These are phyloP conservation scores for Plantago rigida DNA, from an alignment of 305 asterid genomes.

Conservation along the genomic window DNA sequence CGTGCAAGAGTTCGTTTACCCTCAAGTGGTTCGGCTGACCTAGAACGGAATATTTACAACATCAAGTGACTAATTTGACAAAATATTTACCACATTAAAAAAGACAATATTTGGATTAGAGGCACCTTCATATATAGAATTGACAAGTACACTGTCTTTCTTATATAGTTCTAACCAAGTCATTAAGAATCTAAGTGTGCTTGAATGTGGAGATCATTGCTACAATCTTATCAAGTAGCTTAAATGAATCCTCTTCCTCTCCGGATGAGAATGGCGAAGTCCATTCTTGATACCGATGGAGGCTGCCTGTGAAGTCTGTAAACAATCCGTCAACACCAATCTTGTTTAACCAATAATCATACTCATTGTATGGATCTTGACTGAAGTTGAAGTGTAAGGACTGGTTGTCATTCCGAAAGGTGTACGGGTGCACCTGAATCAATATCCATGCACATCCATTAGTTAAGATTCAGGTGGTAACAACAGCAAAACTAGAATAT, in stretches of 20 bases:
- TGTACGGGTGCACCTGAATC: conserved; percentile 81
- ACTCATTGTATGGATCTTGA: conserved; percentile 72
- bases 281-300: conserved; percentile 78
- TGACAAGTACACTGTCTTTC: too few relatives aligned
- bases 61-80: too few relatives aligned
- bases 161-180: too few relatives aligned
- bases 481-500: too few relatives aligned
- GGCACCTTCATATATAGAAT: too few relatives aligned
- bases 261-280: conserved; percentile 39
- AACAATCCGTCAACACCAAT: conserved; percentile 79
- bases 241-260: conserved; percentile 36
- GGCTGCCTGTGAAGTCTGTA: conserved; percentile 83
- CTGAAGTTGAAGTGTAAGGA: conserved; percentile 78
- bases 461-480: too few relatives aligned
- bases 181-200: conserved; percentile 18
- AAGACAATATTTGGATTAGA: too few relatives aligned
- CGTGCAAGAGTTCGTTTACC: too few relatives aligned
- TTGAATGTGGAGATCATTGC: conserved; percentile 44
- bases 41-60: too few relatives aligned
- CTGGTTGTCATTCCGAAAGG: conserved; percentile 59
- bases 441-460: neutral
- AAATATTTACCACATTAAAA: too few relatives aligned
- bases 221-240: conserved; percentile 42
- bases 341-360: conserved; percentile 61
- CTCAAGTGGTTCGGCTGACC: too few relatives aligned